Conservation (phyloP, 2,329 filamentous ascomycete species). For the Clonostachys solani region DNA sequence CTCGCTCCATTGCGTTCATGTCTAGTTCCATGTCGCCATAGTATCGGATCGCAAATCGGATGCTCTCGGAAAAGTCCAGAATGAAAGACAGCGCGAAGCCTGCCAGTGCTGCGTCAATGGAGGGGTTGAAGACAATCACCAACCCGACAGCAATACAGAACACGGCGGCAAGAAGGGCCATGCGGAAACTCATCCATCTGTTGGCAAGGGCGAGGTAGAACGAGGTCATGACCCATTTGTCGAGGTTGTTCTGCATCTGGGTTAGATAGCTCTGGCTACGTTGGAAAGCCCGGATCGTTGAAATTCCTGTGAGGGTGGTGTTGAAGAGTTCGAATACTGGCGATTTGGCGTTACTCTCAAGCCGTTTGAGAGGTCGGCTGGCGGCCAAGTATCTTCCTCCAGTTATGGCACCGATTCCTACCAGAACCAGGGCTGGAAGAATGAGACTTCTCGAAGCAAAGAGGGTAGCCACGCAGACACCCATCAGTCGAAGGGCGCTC, state of each 20-base stretch:
- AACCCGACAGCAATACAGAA: constrained; percentile 64
- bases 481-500: constrained; percentile 57
- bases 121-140: constrained; percentile 56
- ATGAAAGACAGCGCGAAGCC: constrained; percentile 75
- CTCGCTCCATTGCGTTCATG: constrained; percentile 75
- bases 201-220: constrained; percentile 71
- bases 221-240: constrained; percentile 60
- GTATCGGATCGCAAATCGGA: constrained; percentile 63
- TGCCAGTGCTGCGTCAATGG: constrained; percentile 65
- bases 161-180: constrained; percentile 63
- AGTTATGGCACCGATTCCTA: constrained; percentile 53
- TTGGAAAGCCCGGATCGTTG: constrained; percentile 72
- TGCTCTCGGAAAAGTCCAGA: constrained; percentile 59
- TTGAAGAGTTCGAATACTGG: constrained; percentile 80
- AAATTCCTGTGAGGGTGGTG: constrained; percentile 67
- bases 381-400: constrained; percentile 62
- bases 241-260: constrained; percentile 66
- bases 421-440: constrained; percentile 52
- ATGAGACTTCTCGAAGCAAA: constrained; percentile 67
- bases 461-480: constrained; percentile 62
- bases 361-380: constrained; percentile 70
- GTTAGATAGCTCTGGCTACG: constrained; percentile 63
- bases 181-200: constrained; percentile 72
- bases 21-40: constrained; percentile 71
- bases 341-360: constrained; percentile 73